Conservation (phyloP, 768 basidiomycete genomes). For the Russula vinacea region DNA sequence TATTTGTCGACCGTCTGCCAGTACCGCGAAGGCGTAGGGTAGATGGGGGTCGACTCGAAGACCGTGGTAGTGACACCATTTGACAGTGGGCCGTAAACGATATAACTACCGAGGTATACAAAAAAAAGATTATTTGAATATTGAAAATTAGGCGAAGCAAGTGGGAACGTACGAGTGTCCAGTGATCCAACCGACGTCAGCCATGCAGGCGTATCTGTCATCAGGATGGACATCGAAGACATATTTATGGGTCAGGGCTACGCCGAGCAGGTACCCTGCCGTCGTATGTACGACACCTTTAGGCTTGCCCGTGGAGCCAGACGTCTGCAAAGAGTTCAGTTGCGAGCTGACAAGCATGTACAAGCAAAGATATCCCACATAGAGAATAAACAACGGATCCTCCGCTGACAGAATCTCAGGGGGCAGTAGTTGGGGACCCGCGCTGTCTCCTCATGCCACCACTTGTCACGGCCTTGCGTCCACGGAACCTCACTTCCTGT, state of each 20-base stretch:
- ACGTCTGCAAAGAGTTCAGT: slow-evolving; percentile 55
- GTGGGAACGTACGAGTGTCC: slow-evolving; percentile 68
- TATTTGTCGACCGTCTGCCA: slow-evolving; percentile 95
- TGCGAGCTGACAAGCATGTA: background rate
- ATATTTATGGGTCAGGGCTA: slow-evolving; percentile 90
- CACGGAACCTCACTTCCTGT: slow-evolving; percentile 82
- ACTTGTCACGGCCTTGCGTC: slow-evolving; percentile 81
- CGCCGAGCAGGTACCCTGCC: slow-evolving; percentile 87
- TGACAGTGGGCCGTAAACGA: slow-evolving; percentile 91
- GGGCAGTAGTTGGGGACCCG: slow-evolving; percentile 88
- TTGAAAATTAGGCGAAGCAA: background rate
- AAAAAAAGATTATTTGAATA: background rate
- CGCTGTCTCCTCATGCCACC: slow-evolving; percentile 93
- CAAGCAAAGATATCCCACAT: slow-evolving; percentile 57
- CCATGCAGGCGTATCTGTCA: slow-evolving; percentile 97
- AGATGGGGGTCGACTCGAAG: slow-evolving; percentile 96
- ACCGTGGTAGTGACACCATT: slow-evolving; percentile 82
- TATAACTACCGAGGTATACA: slow-evolving; percentile 52
- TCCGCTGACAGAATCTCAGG: slow-evolving; percentile 87
- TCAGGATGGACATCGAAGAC: slow-evolving; percentile 98
- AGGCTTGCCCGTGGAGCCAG: slow-evolving; percentile 92
- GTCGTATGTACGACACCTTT: slow-evolving; percentile 95
- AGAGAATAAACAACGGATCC: slow-evolving; percentile 97
- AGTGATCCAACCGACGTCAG: slow-evolving; percentile 98
- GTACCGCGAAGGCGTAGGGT: slow-evolving; percentile 94